Conservation (phyloP, 768 basidiomycete genomes). For the Phlebiopsis flavidoalba region DNA sequence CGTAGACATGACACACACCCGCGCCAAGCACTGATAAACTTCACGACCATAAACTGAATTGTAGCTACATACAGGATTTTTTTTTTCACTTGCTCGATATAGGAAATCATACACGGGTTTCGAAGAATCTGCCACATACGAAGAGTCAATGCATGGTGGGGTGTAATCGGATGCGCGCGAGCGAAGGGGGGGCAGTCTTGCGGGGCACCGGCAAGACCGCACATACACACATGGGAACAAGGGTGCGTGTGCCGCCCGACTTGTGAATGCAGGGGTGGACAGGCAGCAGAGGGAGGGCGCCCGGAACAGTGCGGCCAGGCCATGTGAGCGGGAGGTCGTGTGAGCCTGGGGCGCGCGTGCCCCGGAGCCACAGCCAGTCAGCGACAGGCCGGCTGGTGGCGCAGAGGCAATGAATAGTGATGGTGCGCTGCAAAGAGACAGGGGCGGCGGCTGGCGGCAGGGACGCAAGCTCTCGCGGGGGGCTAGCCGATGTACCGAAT, state of each 20-base stretch:
- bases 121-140: background rate
- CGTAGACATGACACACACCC: too few relatives aligned
- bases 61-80: background rate
- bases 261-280: background rate
- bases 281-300: background rate
- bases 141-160: background rate
- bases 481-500: constrained; percentile 70
- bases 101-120: background rate
- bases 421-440: background rate
- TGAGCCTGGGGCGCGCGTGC: too few relatives aligned
- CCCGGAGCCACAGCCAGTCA: background rate
- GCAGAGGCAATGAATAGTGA: background rate
- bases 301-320: background rate
- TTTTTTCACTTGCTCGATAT: background rate
- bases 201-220: background rate
- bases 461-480: too few relatives aligned
- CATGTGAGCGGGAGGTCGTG: background rate
- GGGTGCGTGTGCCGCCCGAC: too few relatives aligned
- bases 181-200: background rate
- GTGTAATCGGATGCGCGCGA: background rate
- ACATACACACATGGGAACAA: background rate
- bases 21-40: too few relatives aligned
- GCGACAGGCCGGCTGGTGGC: background rate
- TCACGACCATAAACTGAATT: background rate
- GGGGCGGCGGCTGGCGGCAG: background rate